phyloP scores from a whole-genome alignment of 2,329 filamentous ascomycete species.

The Colletotrichum sp. region DNA sequence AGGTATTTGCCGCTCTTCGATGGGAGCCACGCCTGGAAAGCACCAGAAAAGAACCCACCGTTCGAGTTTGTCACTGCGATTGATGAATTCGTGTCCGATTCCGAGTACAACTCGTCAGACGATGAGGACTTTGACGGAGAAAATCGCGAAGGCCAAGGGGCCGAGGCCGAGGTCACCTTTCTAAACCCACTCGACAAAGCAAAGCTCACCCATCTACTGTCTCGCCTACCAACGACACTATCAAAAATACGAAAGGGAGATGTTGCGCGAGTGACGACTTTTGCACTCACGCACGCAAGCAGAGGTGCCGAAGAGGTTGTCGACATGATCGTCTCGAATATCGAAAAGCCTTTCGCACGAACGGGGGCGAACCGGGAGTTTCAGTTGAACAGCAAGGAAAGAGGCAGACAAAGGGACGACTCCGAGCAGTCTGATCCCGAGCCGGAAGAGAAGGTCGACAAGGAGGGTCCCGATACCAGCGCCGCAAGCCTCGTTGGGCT shows the following conservation, averaged over 20 bases:
- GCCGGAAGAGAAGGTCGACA: conserved; percentile 45
- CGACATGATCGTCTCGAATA: conserved; percentile 83
- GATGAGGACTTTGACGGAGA: conserved; percentile 76
- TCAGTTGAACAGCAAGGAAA: conserved; percentile 3
- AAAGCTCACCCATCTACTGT: conserved; percentile 83
- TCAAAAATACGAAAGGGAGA: conserved; percentile 82
- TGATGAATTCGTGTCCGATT: conserved; percentile 81
- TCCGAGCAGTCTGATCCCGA: conserved; percentile 40
- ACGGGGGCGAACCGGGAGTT: conserved; percentile 66
- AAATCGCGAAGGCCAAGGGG: conserved; percentile 50
- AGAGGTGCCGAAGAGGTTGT: conserved; percentile 89
- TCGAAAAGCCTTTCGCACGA: conserved; percentile 77
- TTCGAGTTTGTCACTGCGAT: conserved; percentile 82
- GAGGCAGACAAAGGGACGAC: conserved; percentile 37
- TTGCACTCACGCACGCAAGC: conserved; percentile 87
- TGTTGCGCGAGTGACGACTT: conserved; percentile 83
- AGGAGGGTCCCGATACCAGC: conserved; percentile 65
- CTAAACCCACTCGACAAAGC: conserved; percentile 85
- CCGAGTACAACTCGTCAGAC: conserved; percentile 86
- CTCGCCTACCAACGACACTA: conserved; percentile 78
- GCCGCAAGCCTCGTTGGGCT: conserved; percentile 79
- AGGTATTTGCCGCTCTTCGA: conserved; percentile 75
- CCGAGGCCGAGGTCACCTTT: conserved; percentile 63
- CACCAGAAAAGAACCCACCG: conserved; percentile 73
- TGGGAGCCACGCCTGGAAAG: conserved; percentile 76